These are phyloP conservation scores for Nakaseomyces kungkrabaensis DNA, from an alignment of 1,139 yeast species.

Conservation along the genomic window DNA sequence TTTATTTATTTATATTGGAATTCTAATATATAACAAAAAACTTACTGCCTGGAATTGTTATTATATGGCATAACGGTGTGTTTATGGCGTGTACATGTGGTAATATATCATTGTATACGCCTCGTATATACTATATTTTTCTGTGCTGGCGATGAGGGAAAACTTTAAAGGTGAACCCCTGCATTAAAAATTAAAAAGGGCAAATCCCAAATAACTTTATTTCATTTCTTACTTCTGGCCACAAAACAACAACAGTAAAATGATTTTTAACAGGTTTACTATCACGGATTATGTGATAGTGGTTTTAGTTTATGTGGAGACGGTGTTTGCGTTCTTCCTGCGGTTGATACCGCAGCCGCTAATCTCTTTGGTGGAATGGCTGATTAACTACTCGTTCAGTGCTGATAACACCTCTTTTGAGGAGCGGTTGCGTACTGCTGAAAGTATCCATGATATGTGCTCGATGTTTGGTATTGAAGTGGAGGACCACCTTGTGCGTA, in stretches of 20 bases:
- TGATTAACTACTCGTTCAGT: conserved; percentile 15
- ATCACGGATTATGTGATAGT: conserved; percentile 30
- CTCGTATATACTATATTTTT: no score
- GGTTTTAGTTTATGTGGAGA: conserved; percentile 28
- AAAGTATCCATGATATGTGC: conserved; percentile 57
- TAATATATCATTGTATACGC: background rate
- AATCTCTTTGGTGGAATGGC: conserved; percentile 15
- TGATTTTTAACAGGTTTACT: conserved; percentile 25
- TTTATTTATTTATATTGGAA: conserved; percentile 1
- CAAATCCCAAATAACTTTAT: no score
- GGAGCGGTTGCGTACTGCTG: conserved; percentile 32
- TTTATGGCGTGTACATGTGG: background rate
- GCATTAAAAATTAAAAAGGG: no score
- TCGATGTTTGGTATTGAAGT: conserved; percentile 50
- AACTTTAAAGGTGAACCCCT: no score
- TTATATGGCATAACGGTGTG: no score
- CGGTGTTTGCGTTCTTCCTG: conserved; percentile 26
- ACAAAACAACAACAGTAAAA: background rate
- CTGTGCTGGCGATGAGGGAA: no score
- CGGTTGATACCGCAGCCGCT: conserved; percentile 24
- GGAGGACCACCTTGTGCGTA: conserved; percentile 50
- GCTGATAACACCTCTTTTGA: conserved; percentile 25
- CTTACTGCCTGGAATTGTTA: no score
- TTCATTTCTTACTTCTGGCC: no score
- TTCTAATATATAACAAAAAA: no score